Conservation (phyloP, 2,329 filamentous ascomycete genomes). For the Fonsecaea pedrosoi region DNA sequence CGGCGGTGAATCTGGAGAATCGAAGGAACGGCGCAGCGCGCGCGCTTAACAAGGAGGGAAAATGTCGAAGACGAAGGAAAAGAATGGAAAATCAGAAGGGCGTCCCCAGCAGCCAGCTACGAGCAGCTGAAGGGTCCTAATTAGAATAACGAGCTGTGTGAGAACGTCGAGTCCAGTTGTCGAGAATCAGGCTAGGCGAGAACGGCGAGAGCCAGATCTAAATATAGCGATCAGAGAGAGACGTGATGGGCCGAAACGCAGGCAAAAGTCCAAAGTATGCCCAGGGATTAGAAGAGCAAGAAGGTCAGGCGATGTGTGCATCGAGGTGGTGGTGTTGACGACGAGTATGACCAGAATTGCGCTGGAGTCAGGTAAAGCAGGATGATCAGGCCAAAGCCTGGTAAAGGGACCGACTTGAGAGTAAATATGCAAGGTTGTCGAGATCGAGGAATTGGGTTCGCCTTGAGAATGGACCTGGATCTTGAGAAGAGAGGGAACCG, state of each 20-base stretch:
- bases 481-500: neutral
- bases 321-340: neutral
- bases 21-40: constrained; percentile 13
- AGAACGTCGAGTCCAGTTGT: constrained; percentile 14
- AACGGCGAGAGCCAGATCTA: constrained; percentile 28
- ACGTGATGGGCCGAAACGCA: constrained; percentile 23
- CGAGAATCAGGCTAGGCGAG: constrained; percentile 12
- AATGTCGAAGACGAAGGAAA: constrained; percentile 8
- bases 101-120: constrained; percentile 6
- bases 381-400: constrained; percentile 1
- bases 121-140: constrained; percentile 8
- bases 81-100: neutral
- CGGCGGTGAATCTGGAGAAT: constrained; percentile 11
- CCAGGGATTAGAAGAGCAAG: constrained; percentile 21
- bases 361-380: neutral
- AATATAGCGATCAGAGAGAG: constrained; percentile 28
- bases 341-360: neutral
- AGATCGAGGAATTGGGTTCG: constrained; percentile 2
- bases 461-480: neutral
- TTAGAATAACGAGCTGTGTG: constrained; percentile 4
- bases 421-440: neutral
- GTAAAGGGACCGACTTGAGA: neutral
- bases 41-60: constrained; percentile 11
- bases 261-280: constrained; percentile 3
- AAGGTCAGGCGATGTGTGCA: constrained; percentile 18